Base-by-base conservation (phyloP, 1,284 basidiomycete species). In the Baeospora myosura region DNA sequence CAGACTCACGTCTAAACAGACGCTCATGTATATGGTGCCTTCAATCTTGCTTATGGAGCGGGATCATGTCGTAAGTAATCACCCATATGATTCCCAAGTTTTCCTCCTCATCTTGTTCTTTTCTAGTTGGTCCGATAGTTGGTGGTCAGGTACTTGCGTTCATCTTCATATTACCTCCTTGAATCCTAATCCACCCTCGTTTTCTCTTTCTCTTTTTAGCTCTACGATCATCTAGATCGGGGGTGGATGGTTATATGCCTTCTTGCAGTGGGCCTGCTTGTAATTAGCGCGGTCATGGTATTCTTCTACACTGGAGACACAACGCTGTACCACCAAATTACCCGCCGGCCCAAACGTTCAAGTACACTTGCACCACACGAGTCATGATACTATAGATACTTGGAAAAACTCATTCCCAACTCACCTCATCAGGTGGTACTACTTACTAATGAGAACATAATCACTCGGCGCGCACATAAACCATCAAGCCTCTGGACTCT, bases 21-120 rank as follows among this genome's bases (percentile, higher is more conserved):
- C 57, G 83, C 71, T 1, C 83, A 86, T 54, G 64, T 77, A 2
- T 81, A 79, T 52, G 69, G 76, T 2, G 78, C 76, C 1, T 83
- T 83, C 55, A 86, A 86, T 56, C 50, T 86, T 11, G 74, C 73
- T 2, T 85, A 76, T 45, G 81, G 79, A 2, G 56, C 81, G 39
- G 82, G 81, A 18, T 71, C 76, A 24, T 63, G 74, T 38, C 51
- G 67, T 68, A 43, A 49, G 76, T 72, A 42, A 45, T 63, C 33
- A 33, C n/a, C 18, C 28, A 32, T 22, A 28, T 10, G 34, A 38
- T 30, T 28, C 12, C 33, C 14, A 6, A 38, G 32, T 42, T 28
- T 23, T 25, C 12, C 14, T 23, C 38, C 50, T 28, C 10, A 38
- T 37, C 12, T 25, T 46, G n/a, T 54, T 23, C 20, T 21, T 43